Evolutionary conservation across 495 filamentous ascomycete genomes (phyloP).

Genomic region (Aspergillus affinis): DNA sequence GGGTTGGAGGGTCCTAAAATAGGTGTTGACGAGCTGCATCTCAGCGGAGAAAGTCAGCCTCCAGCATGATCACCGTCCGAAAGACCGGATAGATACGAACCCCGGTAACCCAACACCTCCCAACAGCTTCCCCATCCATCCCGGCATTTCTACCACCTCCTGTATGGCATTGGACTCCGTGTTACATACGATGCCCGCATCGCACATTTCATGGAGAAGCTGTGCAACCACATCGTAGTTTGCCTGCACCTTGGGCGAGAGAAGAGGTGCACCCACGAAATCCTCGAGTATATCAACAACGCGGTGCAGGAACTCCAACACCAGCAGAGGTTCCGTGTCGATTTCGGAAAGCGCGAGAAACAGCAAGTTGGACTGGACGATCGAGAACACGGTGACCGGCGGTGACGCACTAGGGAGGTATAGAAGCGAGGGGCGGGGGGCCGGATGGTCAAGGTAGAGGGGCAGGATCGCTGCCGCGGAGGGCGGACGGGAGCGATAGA

Average conservation of each 20-base stretch:
- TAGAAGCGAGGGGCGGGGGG: conserved; percentile 81
- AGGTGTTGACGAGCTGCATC: conserved; percentile 40
- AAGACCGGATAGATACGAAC: conserved; percentile 37
- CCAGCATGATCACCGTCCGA: neutral
- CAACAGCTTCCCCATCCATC: conserved; percentile 86
- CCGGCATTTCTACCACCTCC: conserved; percentile 87
- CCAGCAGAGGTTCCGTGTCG: conserved; percentile 91
- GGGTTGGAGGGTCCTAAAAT: conserved; percentile 41
- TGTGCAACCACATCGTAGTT: conserved; percentile 95
- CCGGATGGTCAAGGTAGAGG: conserved; percentile 81
- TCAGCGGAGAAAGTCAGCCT: conserved; percentile 6
- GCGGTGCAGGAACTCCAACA: conserved; percentile 92
- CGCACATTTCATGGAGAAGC: conserved; percentile 92
- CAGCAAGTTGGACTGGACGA: conserved; percentile 80
- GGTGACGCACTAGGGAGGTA: conserved; percentile 79
- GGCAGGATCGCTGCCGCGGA: conserved; percentile 73
- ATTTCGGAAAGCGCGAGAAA: conserved; percentile 80
- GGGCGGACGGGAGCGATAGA: conserved; percentile 72
- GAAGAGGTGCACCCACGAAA: conserved; percentile 85
- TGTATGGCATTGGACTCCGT: conserved; percentile 92
- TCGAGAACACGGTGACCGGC: conserved; percentile 86
- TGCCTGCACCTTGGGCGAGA: conserved; percentile 79
- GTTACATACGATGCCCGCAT: conserved; percentile 84
- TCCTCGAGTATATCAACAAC: conserved; percentile 93
- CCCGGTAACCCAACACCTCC: conserved; percentile 80